These are phyloP conservation scores for Saturnispora zaruensis DNA, from an alignment of 805 yeast genomes.

Conservation along the genomic window DNA sequence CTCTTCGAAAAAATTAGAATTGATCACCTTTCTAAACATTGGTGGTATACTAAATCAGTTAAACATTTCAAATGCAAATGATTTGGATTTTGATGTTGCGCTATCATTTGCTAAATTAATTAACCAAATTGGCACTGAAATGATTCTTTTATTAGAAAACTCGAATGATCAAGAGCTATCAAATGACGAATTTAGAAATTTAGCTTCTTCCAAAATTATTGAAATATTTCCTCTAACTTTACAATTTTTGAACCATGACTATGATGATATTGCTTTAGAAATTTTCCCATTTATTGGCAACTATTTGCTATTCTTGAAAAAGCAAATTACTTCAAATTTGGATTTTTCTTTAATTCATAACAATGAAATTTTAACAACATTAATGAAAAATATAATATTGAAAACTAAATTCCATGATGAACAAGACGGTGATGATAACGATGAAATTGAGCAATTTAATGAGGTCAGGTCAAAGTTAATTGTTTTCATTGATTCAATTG, in stretches of 20 bases:
- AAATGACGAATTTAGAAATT: conserved; percentile 32
- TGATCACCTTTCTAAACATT: conserved; percentile 61
- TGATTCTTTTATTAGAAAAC: conserved; percentile 58
- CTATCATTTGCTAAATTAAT: conserved; percentile 69
- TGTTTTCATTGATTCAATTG: conserved; percentile 76
- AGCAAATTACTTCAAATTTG: conserved; percentile 31
- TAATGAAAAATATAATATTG: conserved; percentile 60
- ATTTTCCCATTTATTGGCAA: conserved; percentile 75
- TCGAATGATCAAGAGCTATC: conserved; percentile 28
- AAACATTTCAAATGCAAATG: conserved; percentile 32
- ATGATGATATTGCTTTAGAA: conserved; percentile 80
- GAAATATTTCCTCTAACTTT: conserved; percentile 67
- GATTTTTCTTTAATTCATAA: conserved; percentile 26
- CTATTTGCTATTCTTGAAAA: conserved; percentile 63
- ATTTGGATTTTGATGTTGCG: conserved; percentile 51
- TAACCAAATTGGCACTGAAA: conserved; percentile 67
- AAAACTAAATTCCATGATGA: conserved; percentile 76
- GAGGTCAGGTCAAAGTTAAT: conserved; percentile 72
- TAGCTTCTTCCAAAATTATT: conserved; percentile 39
- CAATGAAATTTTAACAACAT: conserved; percentile 47
- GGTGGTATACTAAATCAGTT: conserved; percentile 41
- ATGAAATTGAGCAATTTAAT: conserved; percentile 64
- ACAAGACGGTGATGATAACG: conserved; percentile 53
- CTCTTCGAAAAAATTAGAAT: conserved; percentile 47
- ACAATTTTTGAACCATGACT: conserved; percentile 66